Base-by-base conservation (phyloP, 345 rosid genomes). In the Syzygium aqueum region DNA sequence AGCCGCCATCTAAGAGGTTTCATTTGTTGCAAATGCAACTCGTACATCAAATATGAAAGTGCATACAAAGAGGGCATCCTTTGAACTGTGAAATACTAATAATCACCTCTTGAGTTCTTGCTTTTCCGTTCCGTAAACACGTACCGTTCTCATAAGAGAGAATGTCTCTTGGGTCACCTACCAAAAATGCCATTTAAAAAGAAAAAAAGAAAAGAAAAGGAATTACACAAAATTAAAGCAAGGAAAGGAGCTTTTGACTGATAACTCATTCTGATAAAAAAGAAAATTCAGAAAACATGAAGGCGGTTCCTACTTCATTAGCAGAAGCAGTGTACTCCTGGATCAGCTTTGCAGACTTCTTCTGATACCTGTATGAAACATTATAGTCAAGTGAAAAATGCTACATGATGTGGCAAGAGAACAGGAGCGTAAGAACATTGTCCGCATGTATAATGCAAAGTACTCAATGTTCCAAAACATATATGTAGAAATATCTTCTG, bases 161-260 rank as follows among this genome's bases (percentile, higher is more conserved):
- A 96, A 91, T 87, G 99, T 95, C 96, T 97, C 99, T 91, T 97
- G 99, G 83, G 99, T 98, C 51, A 97, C 99, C 99, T 97, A 85
- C 53, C 23, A 16, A 40, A 85, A 82, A 73, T 51, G 25, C 84
- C 43, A 87, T 51, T 54, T 16, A 46, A 12, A 53, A 25, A 28
- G n/a, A 22, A 15, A 77, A 10, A 83, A 40, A 27, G 17, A 51
- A 51, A 50, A 25, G 43, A 53, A 84, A 53, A 30, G 40, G 57
- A 21, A 30, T 52, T 52, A 51, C 17, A 21, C 59, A 54, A 67
- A 52, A 28, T 84, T 21, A 16, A 84, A 30, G 46, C 59, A 53
- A 63, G 73, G 86, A 86, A 53, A 80, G 82, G 49, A 37, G 82
- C 49, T 37, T 73, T 22, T 73, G 25, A 73, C 52, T 19, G 77